Conservation (phyloP, 2,329 filamentous ascomycete genomes). For the Xylariaceae sp. region DNA sequence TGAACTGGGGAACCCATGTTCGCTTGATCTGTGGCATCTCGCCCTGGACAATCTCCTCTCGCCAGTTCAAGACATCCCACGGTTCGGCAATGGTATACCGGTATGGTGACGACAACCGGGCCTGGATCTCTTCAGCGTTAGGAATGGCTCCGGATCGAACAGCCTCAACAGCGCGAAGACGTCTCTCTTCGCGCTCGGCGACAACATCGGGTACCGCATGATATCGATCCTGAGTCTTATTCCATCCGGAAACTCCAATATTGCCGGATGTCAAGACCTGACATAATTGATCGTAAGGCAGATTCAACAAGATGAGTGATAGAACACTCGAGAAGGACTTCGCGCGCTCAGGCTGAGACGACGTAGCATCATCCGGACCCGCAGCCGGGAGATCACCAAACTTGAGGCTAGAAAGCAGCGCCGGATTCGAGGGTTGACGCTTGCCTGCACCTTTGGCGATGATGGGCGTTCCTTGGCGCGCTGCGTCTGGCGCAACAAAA, state of each 20-base stretch:
- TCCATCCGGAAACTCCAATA: conserved; percentile 49
- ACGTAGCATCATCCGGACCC: conserved; percentile 30
- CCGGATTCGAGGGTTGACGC: conserved; percentile 38
- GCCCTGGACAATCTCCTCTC: conserved; percentile 39
- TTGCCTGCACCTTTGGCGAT: conserved; percentile 37
- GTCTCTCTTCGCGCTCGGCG: conserved; percentile 53
- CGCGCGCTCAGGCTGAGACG: conserved; percentile 28
- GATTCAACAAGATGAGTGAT: conserved; percentile 63
- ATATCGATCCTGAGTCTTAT: conserved; percentile 43
- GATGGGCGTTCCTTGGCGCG: conserved; percentile 32
- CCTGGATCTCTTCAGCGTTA: conserved; percentile 33
- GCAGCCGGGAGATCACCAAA: conserved; percentile 60
- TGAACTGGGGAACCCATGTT: conserved; percentile 40
- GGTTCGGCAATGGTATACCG: conserved; percentile 37
- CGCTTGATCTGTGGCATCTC: conserved; percentile 42
- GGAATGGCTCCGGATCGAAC: conserved; percentile 36
- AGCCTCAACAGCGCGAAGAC: conserved; percentile 42
- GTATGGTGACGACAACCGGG: conserved; percentile 35
- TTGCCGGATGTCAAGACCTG: conserved; percentile 57
- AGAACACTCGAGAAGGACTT: conserved; percentile 44
- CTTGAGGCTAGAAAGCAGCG: conserved; percentile 58
- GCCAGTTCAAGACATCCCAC: conserved; percentile 48
- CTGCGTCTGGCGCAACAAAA: conserved; percentile 26
- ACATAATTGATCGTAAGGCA: conserved; percentile 64
- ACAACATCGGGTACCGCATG: conserved; percentile 47